Evolutionary conservation across 2,329 filamentous ascomycete genomes (phyloP).

Genomic region (Camillea tinctor): DNA sequence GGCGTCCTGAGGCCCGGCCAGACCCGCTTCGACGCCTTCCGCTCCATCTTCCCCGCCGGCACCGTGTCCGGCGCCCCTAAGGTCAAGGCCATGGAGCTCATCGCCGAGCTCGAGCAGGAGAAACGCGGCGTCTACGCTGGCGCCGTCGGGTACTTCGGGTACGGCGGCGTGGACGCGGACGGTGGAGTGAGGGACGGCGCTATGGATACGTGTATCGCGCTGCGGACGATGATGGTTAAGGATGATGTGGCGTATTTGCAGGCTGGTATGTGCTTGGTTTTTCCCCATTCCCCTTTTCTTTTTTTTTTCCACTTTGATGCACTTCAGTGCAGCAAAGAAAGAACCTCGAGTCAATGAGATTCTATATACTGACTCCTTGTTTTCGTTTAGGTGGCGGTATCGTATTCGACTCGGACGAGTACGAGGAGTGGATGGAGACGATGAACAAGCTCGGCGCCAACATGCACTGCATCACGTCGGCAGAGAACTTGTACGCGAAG

Average conservation of each 20-base stretch:
- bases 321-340: no score
- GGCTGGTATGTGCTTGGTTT: conserved; percentile 47
- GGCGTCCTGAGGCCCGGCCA: conserved; percentile 80
- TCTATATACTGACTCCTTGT: background rate
- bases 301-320: background rate
- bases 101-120: conserved; percentile 89
- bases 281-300: background rate
- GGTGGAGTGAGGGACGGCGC: conserved; percentile 70
- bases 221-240: conserved; percentile 93
- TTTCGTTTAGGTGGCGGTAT: conserved; percentile 69
- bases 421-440: conserved; percentile 93
- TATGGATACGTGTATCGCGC: conserved; percentile 82
- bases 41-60: conserved; percentile 94
- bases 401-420: conserved; percentile 87
- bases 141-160: conserved; percentile 95
- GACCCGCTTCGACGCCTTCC: conserved; percentile 92
- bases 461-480: conserved; percentile 81
- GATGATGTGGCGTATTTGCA: conserved; percentile 90
- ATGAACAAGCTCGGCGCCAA: conserved; percentile 92
- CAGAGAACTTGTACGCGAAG: conserved; percentile 64
- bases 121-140: conserved; percentile 95
- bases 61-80: conserved; percentile 96
- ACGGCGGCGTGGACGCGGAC: conserved; percentile 66
- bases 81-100: conserved; percentile 94
- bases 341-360: no score